phyloP scores from a whole-genome alignment of 306 rosid genomes.

The Amphicarpaea edgeworthii region DNA sequence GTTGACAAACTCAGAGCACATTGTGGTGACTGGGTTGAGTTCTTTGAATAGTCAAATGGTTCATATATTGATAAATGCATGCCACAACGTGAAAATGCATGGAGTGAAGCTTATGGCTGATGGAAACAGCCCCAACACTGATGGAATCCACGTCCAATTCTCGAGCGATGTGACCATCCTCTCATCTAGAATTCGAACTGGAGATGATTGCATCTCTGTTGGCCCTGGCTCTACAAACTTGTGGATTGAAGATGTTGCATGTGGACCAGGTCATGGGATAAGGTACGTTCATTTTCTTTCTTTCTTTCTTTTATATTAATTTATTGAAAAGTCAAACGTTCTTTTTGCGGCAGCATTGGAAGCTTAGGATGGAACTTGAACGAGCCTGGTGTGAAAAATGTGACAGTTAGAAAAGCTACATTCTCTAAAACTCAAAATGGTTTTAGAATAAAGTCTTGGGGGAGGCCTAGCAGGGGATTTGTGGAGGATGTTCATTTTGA shows the following conservation, averaged over 20 bases:
- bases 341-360: slow-evolving; percentile 61
- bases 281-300: slow-evolving; percentile 52
- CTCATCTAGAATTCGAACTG: slow-evolving; percentile 55
- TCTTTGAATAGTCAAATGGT: slow-evolving; percentile 64
- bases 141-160: slow-evolving; percentile 69
- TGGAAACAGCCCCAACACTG: slow-evolving; percentile 69
- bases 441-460: slow-evolving; percentile 73
- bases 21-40: slow-evolving; percentile 46
- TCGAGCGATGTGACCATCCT: slow-evolving; percentile 54
- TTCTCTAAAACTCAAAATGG: slow-evolving; percentile 60
- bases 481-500: slow-evolving; percentile 51
- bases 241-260: slow-evolving; percentile 62
- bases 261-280: slow-evolving; percentile 80
- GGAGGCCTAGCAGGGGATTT: slow-evolving; percentile 61
- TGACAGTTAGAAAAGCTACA: slow-evolving; percentile 52
- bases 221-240: slow-evolving; percentile 63
- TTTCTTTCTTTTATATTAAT: not conserved
- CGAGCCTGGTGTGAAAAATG: slow-evolving; percentile 68
- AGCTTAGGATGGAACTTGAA: slow-evolving; percentile 56
- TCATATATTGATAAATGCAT: slow-evolving; percentile 54
- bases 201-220: slow-evolving; percentile 69
- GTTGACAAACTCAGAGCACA: slow-evolving; percentile 54
- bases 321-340: no score
- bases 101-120: slow-evolving; percentile 48
- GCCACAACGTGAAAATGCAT: slow-evolving; percentile 52